Conservation (phyloP, 192 early-diverging fungal genomes). For the Umbelopsis sp. region DNA sequence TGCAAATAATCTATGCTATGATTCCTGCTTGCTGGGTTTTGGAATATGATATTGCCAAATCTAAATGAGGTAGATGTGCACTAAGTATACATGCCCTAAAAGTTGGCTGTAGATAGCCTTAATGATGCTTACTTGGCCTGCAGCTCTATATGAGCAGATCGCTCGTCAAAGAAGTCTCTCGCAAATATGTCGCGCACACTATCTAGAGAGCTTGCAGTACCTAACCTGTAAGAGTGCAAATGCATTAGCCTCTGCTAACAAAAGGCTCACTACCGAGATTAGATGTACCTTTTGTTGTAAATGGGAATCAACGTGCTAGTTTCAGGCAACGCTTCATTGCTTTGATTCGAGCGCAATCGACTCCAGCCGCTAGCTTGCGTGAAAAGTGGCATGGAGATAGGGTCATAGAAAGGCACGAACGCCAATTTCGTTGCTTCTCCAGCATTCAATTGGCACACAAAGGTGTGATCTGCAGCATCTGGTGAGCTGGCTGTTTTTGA, state of each 20-base stretch:
- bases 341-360: background rate
- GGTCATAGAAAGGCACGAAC: conserved; percentile 1
- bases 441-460: background rate
- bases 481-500: background rate
- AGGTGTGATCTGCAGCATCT: background rate
- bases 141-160: no score
- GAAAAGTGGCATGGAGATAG: background rate
- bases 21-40: background rate
- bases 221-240: no score
- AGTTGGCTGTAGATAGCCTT: no score
- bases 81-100: background rate
- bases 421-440: background rate
- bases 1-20: background rate
- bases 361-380: background rate
- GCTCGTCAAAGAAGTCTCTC: no score
- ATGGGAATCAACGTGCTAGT: no score
- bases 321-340: background rate
- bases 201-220: no score
- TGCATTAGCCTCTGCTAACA: no score
- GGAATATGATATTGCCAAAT: background rate
- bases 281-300: no score
- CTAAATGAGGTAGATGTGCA: background rate
- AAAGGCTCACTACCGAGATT: no score
- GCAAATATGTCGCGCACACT: no score
- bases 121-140: no score